Conservation (phyloP, 2,329 filamentous ascomycete species). For the Aspergillus ochraceoroseus region DNA sequence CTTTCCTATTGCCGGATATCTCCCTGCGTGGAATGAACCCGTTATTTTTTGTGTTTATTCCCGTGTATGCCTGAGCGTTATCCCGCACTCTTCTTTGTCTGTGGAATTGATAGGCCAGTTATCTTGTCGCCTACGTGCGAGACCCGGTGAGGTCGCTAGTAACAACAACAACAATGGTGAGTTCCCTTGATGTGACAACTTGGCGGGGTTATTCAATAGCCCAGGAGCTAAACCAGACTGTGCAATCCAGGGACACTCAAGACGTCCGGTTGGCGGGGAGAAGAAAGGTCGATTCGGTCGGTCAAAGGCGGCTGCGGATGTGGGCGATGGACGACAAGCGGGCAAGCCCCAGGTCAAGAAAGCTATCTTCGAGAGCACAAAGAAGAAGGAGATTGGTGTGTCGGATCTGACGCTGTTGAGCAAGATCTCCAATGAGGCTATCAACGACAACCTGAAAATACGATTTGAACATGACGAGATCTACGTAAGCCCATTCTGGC, state of each 20-base stretch:
- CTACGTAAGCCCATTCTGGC: conserved; percentile 55
- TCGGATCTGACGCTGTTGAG: conserved; percentile 95
- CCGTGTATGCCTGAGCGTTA: conserved; percentile 13
- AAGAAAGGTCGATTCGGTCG: conserved; percentile 44
- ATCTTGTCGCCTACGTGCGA: conserved; percentile 31
- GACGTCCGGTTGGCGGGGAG: conserved; percentile 41
- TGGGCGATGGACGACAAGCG: conserved; percentile 43
- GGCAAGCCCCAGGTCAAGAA: conserved; percentile 76
- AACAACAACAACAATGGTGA: conserved; percentile 37
- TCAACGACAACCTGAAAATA: conserved; percentile 98
- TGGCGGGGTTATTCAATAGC: conserved; percentile 4
- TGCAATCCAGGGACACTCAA: conserved; percentile 39
- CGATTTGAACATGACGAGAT: conserved; percentile 96
- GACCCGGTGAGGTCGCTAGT: conserved; percentile 25
- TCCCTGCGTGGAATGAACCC: conserved; percentile 19
- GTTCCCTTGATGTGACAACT: conserved; percentile 10
- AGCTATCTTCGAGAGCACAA: conserved; percentile 88
- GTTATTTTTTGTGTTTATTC: conserved; percentile 17
- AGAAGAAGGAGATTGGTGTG: conserved; percentile 99
- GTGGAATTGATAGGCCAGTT: conserved; percentile 28
- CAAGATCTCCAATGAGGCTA: conserved; percentile 98
- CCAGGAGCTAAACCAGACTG: conserved; percentile 18
- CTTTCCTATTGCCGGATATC: conserved; percentile 7
- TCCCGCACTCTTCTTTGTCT: conserved; percentile 10
- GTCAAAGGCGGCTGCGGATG: conserved; percentile 41